Conservation (phyloP, 805 yeast genomes). For the Wickerhamiella bombiphila region DNA sequence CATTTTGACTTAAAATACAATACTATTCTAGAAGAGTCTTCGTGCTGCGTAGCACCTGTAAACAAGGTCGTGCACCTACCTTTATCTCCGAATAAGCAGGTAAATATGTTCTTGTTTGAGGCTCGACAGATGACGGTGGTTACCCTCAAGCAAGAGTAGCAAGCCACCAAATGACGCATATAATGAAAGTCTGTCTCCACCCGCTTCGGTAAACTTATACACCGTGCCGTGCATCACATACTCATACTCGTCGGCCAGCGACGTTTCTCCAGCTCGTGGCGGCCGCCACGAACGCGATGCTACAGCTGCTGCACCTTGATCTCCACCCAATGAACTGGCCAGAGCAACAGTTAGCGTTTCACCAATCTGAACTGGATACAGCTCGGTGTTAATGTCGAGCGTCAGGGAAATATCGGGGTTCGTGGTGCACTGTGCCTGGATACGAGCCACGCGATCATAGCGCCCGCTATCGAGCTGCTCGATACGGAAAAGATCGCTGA, state of each 20-base stretch:
- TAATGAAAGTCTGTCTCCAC: slow-evolving; percentile 50
- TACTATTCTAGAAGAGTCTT: too few species aligned
- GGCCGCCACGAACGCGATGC: slow-evolving; percentile 63
- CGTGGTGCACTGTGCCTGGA: slow-evolving; percentile 76
- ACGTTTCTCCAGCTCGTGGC: slow-evolving; percentile 67
- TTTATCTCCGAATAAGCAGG: slow-evolving; percentile 67
- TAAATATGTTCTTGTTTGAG: slow-evolving; percentile 91
- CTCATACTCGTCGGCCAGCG: slow-evolving; percentile 92
- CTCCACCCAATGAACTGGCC: slow-evolving; percentile 56
- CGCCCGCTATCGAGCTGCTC: slow-evolving; percentile 75
- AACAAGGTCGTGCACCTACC: too few species aligned
- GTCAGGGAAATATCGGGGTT: slow-evolving; percentile 68
- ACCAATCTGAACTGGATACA: slow-evolving; percentile 66
- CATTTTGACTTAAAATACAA: too few species aligned
- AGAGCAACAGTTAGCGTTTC: slow-evolving; percentile 76
- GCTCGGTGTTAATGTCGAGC: slow-evolving; percentile 78
- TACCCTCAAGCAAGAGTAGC: slow-evolving; percentile 86
- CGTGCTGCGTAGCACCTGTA: too few species aligned
- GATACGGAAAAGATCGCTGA: slow-evolving; percentile 84
- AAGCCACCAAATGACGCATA: slow-evolving; percentile 94
- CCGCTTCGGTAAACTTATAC: slow-evolving; percentile 85
- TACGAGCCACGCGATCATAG: slow-evolving; percentile 81
- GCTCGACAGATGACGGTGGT: slow-evolving; percentile 72
- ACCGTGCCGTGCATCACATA: slow-evolving; percentile 98
- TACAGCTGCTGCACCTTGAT: slow-evolving; percentile 28